phyloP scores from a whole-genome alignment of 2,329 filamentous ascomycete species.

The Aureobasidium sp. region DNA sequence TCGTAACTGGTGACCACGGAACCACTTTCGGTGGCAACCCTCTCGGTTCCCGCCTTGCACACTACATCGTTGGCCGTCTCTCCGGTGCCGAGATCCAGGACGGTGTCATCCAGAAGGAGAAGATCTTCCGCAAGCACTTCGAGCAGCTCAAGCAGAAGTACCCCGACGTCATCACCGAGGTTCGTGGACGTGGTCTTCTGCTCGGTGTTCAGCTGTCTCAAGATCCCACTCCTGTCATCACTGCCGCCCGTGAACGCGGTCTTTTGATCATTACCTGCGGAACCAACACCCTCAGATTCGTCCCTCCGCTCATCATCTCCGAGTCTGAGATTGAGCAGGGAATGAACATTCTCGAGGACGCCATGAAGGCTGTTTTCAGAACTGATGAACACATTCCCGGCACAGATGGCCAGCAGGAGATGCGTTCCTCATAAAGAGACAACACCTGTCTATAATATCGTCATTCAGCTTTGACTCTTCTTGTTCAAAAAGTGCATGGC shows the following conservation, averaged over 20 bases:
- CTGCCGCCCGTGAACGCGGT: conserved; percentile 78
- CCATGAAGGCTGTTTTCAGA: conserved; percentile 49
- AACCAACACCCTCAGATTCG: conserved; percentile 84
- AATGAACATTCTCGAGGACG: conserved; percentile 64
- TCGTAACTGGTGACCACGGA: conserved; percentile 74
- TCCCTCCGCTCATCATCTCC: conserved; percentile 75
- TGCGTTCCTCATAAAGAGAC: conserved; percentile 19
- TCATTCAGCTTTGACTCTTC: background rate
- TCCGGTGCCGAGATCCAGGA: conserved; percentile 61
- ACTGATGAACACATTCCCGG: conserved; percentile 26
- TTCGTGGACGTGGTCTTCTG: conserved; percentile 77
- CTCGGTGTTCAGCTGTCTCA: conserved; percentile 74
- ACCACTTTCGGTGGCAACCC: conserved; percentile 94
- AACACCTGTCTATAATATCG: background rate
- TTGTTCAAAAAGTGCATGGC: background rate
- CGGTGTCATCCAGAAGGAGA: conserved; percentile 60
- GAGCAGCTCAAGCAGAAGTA: conserved; percentile 48
- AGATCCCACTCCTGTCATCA: conserved; percentile 67
- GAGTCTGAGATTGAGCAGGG: conserved; percentile 73
- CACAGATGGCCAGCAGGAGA: conserved; percentile 38
- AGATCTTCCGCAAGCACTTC: conserved; percentile 51
- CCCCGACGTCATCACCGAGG: conserved; percentile 66
- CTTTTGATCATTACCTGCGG: conserved; percentile 88
- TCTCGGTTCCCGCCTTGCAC: conserved; percentile 72
- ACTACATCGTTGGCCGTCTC: conserved; percentile 74